A percentile compares a stretch with the other conserved stretches of the same genome.
Conservation (phyloP, 2,329 filamentous ascomycete genomes). For the Fusarium sp. region DNA sequence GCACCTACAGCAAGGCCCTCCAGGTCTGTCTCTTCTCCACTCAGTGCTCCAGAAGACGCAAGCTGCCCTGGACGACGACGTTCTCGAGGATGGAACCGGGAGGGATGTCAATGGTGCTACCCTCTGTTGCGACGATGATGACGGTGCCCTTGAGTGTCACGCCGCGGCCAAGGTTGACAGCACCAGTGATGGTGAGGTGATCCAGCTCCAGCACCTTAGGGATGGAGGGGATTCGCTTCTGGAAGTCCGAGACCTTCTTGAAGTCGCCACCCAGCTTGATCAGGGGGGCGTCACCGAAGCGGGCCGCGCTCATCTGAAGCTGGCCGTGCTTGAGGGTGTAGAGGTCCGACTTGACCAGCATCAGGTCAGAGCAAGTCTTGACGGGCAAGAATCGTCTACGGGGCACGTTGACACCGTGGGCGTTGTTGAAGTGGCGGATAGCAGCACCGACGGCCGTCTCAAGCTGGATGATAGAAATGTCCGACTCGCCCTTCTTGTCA, state of each 20-base stretch:
- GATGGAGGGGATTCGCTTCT: constrained; percentile 86
- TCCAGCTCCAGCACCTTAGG: constrained; percentile 92
- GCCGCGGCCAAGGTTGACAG: constrained; percentile 94
- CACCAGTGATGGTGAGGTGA: constrained; percentile 96
- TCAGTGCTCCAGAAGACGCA: constrained; percentile 78
- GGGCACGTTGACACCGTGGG: constrained; percentile 98
- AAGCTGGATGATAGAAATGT: constrained; percentile 96
- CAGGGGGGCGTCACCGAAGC: constrained; percentile 94
- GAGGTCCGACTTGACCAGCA: constrained; percentile 99
- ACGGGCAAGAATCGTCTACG: constrained; percentile 98
- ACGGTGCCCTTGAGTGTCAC: constrained; percentile 98
- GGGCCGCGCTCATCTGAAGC: constrained; percentile 94
- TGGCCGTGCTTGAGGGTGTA: constrained; percentile 99
- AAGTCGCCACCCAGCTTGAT: constrained; percentile 99
- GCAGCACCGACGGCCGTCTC: constrained; percentile 98
- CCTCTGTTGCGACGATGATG: constrained; percentile 98
- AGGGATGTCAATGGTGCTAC: constrained; percentile 96
- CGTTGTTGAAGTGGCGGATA: constrained; percentile 98
- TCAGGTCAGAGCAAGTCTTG: constrained; percentile 99
- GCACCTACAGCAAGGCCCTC: background rate
- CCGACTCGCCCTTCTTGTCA: constrained; percentile 99
- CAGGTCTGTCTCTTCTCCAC: constrained; percentile 4
- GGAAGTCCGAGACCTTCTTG: constrained; percentile 99
- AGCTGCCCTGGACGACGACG: constrained; percentile 96
- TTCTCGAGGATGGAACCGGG: constrained; percentile 98